phyloP scores from a whole-genome alignment of 306 rosid genomes.

The Chamaecrista fasciculata region DNA sequence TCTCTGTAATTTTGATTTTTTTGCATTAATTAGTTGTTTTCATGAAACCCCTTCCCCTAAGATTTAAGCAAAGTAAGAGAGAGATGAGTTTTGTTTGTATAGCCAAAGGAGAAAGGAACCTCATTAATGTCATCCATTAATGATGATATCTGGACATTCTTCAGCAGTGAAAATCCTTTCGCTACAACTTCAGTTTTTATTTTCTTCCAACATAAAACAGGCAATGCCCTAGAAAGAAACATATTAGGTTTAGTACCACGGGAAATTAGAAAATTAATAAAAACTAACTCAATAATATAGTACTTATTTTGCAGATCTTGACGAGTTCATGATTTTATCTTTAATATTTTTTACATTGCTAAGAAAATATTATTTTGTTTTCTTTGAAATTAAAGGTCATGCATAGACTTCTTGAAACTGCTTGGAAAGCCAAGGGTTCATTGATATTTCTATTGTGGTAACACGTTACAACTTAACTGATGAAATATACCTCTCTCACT shows the following conservation, averaged over 20 bases:
- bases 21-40: not conserved
- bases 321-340: not conserved
- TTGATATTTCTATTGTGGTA: not conserved
- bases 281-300: not conserved
- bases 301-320: not conserved
- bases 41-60: not conserved
- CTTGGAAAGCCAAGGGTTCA: slow-evolving; percentile 14
- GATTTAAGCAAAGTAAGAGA: not conserved
- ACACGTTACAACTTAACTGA: slow-evolving; percentile 7
- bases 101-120: not conserved
- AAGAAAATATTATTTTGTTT: slow-evolving; percentile 12
- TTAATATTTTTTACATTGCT: not conserved
- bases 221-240: not conserved
- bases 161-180: slow-evolving; percentile 3
- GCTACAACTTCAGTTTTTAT: not conserved
- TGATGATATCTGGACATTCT: not conserved
- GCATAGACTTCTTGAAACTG: not conserved
- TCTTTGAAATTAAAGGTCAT: not conserved
- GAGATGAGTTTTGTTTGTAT: not conserved
- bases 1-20: not conserved
- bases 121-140: not conserved
- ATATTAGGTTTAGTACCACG: not conserved
- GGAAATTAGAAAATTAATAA: not conserved
- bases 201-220: not conserved
- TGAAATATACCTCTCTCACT: not conserved